Conservation (phyloP, 2,329 filamentous ascomycete species). For the Colletotrichum costaricense region DNA sequence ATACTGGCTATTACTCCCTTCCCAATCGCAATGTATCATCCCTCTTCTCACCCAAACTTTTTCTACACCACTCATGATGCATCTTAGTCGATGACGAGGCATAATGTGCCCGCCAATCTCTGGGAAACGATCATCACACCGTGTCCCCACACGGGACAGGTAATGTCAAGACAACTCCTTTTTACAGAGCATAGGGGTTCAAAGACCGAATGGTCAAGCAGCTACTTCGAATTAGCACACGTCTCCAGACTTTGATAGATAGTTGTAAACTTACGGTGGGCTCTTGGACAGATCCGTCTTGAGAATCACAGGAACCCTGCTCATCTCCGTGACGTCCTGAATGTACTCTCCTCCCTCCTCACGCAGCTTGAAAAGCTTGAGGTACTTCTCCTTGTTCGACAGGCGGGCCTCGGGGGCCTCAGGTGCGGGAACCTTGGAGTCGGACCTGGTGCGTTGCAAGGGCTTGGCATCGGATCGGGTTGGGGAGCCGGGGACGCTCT, state of each 20-base stretch:
- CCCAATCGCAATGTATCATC: slow-evolving; percentile 19
- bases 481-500: slow-evolving; percentile 94
- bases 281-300: slow-evolving; percentile 99
- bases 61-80: slow-evolving; percentile 24
- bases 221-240: slow-evolving; percentile 61
- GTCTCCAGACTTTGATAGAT: background rate
- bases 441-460: slow-evolving; percentile 90
- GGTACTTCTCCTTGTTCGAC: slow-evolving; percentile 95
- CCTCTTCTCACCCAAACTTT: slow-evolving; percentile 31
- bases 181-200: slow-evolving; percentile 78
- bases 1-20: slow-evolving; percentile 27
- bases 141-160: background rate
- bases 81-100: background rate
- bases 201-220: slow-evolving; percentile 87
- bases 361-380: slow-evolving; percentile 87
- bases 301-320: slow-evolving; percentile 93
- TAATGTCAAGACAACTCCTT: background rate
- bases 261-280: slow-evolving; percentile 84
- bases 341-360: slow-evolving; percentile 97
- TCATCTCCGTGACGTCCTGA: slow-evolving; percentile 98
- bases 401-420: slow-evolving; percentile 84
- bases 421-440: slow-evolving; percentile 85
- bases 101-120: background rate
- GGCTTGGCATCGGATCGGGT: slow-evolving; percentile 76
- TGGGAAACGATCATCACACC: background rate